Evolutionary conservation across 1,139 yeast species (phyloP), one percentile per base, ranked within the genome.

Genomic region (Keqinozyma sinolaborantium): DNA sequence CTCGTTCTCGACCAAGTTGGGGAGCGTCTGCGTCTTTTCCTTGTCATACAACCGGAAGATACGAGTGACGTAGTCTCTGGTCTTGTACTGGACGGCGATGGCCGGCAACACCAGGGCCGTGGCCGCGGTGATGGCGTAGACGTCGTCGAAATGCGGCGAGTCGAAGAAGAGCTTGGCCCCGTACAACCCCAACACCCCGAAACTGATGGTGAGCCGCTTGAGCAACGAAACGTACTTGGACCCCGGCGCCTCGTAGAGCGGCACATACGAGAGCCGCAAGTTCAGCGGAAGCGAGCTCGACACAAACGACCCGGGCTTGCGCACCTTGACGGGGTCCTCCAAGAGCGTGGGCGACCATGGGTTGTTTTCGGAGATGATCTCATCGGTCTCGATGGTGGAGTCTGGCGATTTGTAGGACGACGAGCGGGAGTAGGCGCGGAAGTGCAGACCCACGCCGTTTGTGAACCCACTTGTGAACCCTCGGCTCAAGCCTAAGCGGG

Each of bases 21-120:
- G 84, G 37, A 77, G 62, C 0, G 85, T 79, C 51, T 84, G 92
- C 0, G 83, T 78, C 41, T 74, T 73, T 2, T 69, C 61, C 32
- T 72, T 69, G 47, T 79, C 77, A 50, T 84, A 85, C 24, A 85
- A 61, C 30, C 95, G 58, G 58, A 77, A 83, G 10, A 85, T 77
- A 42, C 88, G 63, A 1, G 86, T 68, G 16, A 85, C 95, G 42
- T 83, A 83, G 32, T 85, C 79, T 28, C 67, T 64, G 3, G 87
- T 77, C 35, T 79, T 66, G 48, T 68, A 78, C 36, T 79, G 77
- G 2, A 74, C 66, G 4, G 66, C 45, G 0, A 73, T 71, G 2
- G 70, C 70, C 0, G 86, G 85, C 2, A 66, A 30, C 6, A 68
- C 40, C 5, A 76, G 60, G 1, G 70, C 46, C 0, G 56, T 39